Percentiles rank a stretch among this genome's conserved stretches.
Evolutionary conservation across 768 basidiomycete genomes (phyloP).

Genomic region (Serendipita indica): DNA sequence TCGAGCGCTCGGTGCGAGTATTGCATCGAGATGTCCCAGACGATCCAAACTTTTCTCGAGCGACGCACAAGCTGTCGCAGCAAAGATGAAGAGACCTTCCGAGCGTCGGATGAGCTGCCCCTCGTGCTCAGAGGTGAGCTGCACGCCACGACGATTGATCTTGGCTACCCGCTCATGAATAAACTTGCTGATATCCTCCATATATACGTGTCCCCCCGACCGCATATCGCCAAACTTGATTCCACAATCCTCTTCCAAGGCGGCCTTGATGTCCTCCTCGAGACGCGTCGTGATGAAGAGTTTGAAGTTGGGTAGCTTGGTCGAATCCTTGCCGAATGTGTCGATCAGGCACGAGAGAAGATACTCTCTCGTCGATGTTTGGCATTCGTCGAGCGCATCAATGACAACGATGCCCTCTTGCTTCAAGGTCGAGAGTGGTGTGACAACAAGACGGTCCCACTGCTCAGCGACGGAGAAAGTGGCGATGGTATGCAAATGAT

Average conservation of each 20-base stretch:
- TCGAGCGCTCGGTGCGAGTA: background rate
- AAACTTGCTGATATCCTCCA: background rate
- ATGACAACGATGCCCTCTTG: background rate
- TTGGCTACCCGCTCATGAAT: background rate
- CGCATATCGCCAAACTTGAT: background rate
- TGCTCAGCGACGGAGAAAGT: background rate
- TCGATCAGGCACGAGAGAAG: background rate
- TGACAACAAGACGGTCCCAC: background rate
- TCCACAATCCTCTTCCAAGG: background rate
- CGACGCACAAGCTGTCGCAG: background rate
- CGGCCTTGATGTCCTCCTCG: background rate
- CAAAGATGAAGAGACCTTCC: background rate
- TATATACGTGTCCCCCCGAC: background rate
- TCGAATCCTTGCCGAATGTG: background rate
- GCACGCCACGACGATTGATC: background rate
- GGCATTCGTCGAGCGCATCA: background rate
- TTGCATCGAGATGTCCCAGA: background rate
- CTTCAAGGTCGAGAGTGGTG: background rate
- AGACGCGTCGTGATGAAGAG: background rate
- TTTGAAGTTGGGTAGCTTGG: background rate
- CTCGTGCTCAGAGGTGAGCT: background rate
- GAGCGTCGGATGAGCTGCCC: background rate
- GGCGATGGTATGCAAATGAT: background rate
- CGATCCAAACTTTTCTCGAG: background rate
- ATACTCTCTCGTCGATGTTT: background rate